Base-by-base conservation (phyloP, 768 basidiomycete species). In the Amanita subjunquillea region DNA sequence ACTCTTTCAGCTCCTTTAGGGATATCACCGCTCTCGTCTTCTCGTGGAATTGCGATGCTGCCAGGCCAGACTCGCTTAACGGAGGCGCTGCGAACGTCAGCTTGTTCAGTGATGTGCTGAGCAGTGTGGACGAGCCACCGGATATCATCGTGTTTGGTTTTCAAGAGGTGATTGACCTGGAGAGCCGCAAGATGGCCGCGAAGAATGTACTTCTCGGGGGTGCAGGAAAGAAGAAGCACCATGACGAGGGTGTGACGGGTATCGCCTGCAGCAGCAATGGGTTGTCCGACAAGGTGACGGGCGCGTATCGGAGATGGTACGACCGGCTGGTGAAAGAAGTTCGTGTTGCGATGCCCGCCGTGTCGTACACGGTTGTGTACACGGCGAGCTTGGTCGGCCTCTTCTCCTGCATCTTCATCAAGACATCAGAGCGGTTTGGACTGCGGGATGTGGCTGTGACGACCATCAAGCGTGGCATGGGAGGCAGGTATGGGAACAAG, bases 151-250 rank as follows among this genome's bases (percentile, higher is more conserved):
- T 83, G 3, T 95, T 99, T 59, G 93, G 93, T 2, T 87, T 98
- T 66, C 95, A 99, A 66, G 95, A 98, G 68, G 78, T 97, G 37
- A 91, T 99, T 55, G 92, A 96, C 63, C 78, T 99, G n/a, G 93
- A 96, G 59, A 84, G 81, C 57, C 83, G 91, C 55, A 91, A 84
- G 69, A 83, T 97, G 73, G 84, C 87, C 1, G 95, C 95, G 60
- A 94, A 96, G 69, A 91, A 85, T 17, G 82, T 98, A 25, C 62
- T 99, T 0, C 74, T 95, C 4, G 86, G 85, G 5, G 73, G 45
- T 36, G 40, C 53, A 2, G 25, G 83, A 57, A 89, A 84, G 68
- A 84, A 83, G 62, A 81, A 78, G 54, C 67, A 72, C 22, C 69
- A 73, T n/a, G 51, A 52, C 34, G 51, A 52, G 42, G 51, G 43